Evolutionary conservation across 768 basidiomycete genomes (phyloP).

Genomic region (Tricholoma bakamatsutake): DNA sequence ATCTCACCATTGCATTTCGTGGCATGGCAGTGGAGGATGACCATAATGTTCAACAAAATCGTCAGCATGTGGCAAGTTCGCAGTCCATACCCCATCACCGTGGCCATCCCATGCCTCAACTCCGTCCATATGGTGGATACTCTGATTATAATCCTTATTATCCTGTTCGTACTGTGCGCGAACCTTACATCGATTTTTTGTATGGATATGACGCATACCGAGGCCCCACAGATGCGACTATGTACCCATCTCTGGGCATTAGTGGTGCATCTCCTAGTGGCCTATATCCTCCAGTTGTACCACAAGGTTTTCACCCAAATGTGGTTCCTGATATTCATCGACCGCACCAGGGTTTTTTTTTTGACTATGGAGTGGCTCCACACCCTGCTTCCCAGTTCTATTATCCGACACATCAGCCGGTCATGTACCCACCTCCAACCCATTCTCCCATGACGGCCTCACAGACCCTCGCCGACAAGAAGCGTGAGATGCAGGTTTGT

Average conservation of each 20-base stretch:
- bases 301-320: slow-evolving; percentile 38
- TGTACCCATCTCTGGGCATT: slow-evolving; percentile 45
- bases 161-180: slow-evolving; percentile 40
- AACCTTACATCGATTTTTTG: slow-evolving; percentile 48
- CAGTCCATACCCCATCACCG: slow-evolving; percentile 28
- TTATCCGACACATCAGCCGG: slow-evolving; percentile 50
- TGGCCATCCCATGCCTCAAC: slow-evolving; percentile 38
- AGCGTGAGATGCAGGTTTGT: slow-evolving; percentile 50
- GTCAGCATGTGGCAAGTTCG: slow-evolving; percentile 19
- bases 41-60: slow-evolving; percentile 12
- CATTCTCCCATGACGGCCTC: slow-evolving; percentile 51
- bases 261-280: slow-evolving; percentile 37
- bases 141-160: slow-evolving; percentile 61
- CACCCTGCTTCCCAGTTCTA: slow-evolving; percentile 55
- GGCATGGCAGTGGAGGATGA: slow-evolving; percentile 33
- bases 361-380: slow-evolving; percentile 44
- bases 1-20: slow-evolving; percentile 51
- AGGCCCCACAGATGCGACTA: slow-evolving; percentile 39
- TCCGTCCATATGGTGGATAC: slow-evolving; percentile 44
- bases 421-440: slow-evolving; percentile 49
- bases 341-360: slow-evolving; percentile 51
- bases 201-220: slow-evolving; percentile 44
- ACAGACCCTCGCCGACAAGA: slow-evolving; percentile 49
- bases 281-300: slow-evolving; percentile 43
- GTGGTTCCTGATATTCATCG: slow-evolving; percentile 33